Percentiles rank a stretch among this genome's conserved stretches.
These are phyloP conservation scores for Hyaloscypha hepaticicola DNA, from an alignment of 495 filamentous ascomycete species.

Conservation along the genomic window DNA sequence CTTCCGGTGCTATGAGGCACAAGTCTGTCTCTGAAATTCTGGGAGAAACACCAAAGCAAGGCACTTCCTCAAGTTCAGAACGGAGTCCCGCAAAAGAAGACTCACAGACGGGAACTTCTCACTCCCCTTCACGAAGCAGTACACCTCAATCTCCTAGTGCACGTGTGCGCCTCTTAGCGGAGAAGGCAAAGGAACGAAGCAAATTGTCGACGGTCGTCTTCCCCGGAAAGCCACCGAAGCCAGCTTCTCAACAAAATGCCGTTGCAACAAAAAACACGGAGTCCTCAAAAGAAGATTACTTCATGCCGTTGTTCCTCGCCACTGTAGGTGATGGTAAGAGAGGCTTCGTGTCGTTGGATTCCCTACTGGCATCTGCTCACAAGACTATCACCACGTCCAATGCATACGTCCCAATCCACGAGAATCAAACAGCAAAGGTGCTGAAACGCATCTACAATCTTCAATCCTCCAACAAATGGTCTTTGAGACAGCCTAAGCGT, in stretches of 20 bases:
- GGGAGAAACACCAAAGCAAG: conserved; percentile 56
- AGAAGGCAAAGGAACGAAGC: conserved; percentile 58
- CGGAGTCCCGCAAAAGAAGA: conserved; percentile 35
- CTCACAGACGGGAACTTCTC: conserved; percentile 35
- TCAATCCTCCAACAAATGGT: conserved; percentile 87
- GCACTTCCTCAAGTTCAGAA: conserved; percentile 26
- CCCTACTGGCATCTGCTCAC: conserved; percentile 68
- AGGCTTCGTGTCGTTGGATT: conserved; percentile 61
- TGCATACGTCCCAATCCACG: conserved; percentile 71
- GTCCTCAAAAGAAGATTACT: conserved; percentile 60
- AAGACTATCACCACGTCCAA: conserved; percentile 82
- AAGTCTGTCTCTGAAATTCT: conserved; percentile 75
- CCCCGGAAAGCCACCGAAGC: conserved; percentile 45
- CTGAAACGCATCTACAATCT: conserved; percentile 82
- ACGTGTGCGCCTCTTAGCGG: conserved; percentile 51
- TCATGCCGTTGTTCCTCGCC: conserved; percentile 73
- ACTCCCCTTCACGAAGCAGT: conserved; percentile 34
- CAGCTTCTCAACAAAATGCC: conserved; percentile 35
- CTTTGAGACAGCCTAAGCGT: conserved; percentile 79
- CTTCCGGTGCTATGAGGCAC: conserved; percentile 65
- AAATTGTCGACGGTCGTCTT: conserved; percentile 81
- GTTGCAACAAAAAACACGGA: conserved; percentile 29
- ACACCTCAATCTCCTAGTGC: conserved; percentile 46
- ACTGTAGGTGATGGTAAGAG: conserved; percentile 61
- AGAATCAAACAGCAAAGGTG: conserved; percentile 80